These are phyloP conservation scores for Calonectria hongkongensis DNA, from an alignment of 2,329 filamentous ascomycete genomes.

Conservation along the genomic window DNA sequence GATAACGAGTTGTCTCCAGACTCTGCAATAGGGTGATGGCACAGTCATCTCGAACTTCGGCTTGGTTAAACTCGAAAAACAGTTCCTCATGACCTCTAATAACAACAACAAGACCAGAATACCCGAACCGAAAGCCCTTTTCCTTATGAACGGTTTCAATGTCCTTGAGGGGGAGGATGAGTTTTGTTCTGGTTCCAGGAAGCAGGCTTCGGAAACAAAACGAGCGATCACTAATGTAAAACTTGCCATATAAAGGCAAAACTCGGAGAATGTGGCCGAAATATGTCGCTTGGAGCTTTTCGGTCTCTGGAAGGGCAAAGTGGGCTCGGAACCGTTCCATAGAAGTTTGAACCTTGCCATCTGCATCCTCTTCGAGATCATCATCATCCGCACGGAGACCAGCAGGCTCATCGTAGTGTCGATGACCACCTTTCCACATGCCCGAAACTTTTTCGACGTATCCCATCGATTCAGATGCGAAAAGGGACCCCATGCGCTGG, in stretches of 20 bases:
- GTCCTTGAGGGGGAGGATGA: constrained; percentile 92
- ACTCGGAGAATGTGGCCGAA: constrained; percentile 95
- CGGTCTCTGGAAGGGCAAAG: constrained; percentile 89
- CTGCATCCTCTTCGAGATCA: constrained; percentile 73
- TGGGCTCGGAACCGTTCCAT: constrained; percentile 91
- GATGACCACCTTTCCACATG: constrained; percentile 95
- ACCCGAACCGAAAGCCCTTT: constrained; percentile 94
- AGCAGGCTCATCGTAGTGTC: constrained; percentile 84
- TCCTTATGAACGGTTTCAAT: constrained; percentile 96
- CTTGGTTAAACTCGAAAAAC: constrained; percentile 92
- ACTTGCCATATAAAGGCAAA: constrained; percentile 94
- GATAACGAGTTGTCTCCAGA: constrained; percentile 82
- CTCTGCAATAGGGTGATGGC: constrained; percentile 86
- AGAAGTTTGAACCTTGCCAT: constrained; percentile 78
- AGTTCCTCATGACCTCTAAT: constrained; percentile 96
- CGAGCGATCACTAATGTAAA: constrained; percentile 91
- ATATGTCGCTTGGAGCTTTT: constrained; percentile 91
- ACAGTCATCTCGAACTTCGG: constrained; percentile 90
- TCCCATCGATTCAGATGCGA: constrained; percentile 94
- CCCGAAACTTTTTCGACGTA: constrained; percentile 98
- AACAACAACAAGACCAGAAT: constrained; percentile 92
- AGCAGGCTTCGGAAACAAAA: constrained; percentile 96
- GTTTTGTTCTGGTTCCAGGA: constrained; percentile 91
- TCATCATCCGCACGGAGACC: constrained; percentile 73
- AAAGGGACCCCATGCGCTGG: constrained; percentile 85